phyloP scores from a whole-genome alignment of 495 filamentous ascomycete species.

The Xylaria longipes region DNA sequence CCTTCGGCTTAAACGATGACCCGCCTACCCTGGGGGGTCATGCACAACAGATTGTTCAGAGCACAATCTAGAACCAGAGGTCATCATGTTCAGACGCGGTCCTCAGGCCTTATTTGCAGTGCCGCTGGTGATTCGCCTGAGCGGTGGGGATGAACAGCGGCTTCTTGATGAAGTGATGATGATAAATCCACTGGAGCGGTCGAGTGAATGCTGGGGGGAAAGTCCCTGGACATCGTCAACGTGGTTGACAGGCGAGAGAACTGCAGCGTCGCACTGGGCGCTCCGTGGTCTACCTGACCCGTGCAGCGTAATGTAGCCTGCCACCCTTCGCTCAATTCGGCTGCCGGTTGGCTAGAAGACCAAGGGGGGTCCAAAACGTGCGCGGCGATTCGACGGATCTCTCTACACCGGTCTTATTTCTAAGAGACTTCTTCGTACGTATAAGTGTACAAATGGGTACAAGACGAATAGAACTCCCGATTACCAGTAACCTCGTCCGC shows the following conservation, averaged over 20 bases:
- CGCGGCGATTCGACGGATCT: constrained; percentile 1
- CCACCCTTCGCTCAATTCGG: constrained; percentile 3
- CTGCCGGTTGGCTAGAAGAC: constrained; percentile 13
- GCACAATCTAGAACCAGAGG: constrained; percentile 18
- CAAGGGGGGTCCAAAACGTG: background rate
- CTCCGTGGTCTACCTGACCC: constrained; percentile 15
- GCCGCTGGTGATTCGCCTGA: background rate
- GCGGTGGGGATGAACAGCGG: constrained; percentile 9
- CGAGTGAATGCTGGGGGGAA: constrained; percentile 7
- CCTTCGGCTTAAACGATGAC: constrained; percentile 23
- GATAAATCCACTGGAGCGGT: constrained; percentile 35
- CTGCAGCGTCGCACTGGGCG: constrained; percentile 21
- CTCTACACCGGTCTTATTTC: constrained; percentile 22
- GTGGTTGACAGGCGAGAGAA: constrained; percentile 18
- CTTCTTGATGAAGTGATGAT: constrained; percentile 37
- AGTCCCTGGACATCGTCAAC: constrained; percentile 7
- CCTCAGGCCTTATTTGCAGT: background rate
- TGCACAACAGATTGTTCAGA: background rate
- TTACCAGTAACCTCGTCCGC: background rate
- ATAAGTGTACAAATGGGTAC: background rate
- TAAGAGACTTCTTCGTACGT: constrained; percentile 10
- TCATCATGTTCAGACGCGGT: background rate
- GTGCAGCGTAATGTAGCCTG: constrained; percentile 9
- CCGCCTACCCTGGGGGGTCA: constrained; percentile 8
- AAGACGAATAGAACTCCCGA: background rate